Conservation (phyloP, 2,329 filamentous ascomycete species). For the Incumbomyces delicatus region DNA sequence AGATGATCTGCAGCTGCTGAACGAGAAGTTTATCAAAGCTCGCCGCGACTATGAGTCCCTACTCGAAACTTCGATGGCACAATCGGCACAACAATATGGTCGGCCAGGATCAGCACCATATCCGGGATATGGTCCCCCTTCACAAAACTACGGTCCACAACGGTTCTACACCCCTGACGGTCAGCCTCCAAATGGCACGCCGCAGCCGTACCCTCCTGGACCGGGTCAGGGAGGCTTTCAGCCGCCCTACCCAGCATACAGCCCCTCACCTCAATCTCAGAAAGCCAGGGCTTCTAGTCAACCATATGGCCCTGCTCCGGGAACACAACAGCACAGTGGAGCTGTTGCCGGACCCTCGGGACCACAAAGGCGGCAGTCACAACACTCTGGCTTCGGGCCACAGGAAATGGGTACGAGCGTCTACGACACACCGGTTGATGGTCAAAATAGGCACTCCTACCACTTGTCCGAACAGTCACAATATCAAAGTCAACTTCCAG, state of each 20-base stretch:
- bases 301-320: conserved; percentile 12
- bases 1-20: conserved; percentile 98
- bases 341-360: conserved; percentile 26
- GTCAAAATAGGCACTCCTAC: conserved; percentile 26
- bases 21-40: conserved; percentile 99
- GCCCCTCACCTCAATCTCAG: conserved; percentile 43
- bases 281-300: conserved; percentile 31
- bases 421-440: conserved; percentile 61
- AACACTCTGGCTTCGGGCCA: conserved; percentile 33
- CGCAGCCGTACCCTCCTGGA: conserved; percentile 13
- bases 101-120: conserved; percentile 23
- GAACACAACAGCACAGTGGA: conserved; percentile 26
- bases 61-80: conserved; percentile 93
- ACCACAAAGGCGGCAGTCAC: conserved; percentile 8
- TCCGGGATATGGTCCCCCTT: conserved; percentile 30
- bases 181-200: conserved; percentile 24
- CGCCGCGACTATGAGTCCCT: conserved; percentile 91
- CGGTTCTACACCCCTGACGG: conserved; percentile 53
- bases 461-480: conserved; percentile 17
- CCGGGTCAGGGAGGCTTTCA: conserved; percentile 21
- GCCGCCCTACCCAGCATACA: conserved; percentile 30
- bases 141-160: conserved; percentile 37
- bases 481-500: conserved; percentile 24
- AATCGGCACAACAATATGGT: conserved; percentile 57
- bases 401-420: conserved; percentile 70